Conservation (phyloP, 495 filamentous ascomycete genomes). For the Penicillium alfredii region DNA sequence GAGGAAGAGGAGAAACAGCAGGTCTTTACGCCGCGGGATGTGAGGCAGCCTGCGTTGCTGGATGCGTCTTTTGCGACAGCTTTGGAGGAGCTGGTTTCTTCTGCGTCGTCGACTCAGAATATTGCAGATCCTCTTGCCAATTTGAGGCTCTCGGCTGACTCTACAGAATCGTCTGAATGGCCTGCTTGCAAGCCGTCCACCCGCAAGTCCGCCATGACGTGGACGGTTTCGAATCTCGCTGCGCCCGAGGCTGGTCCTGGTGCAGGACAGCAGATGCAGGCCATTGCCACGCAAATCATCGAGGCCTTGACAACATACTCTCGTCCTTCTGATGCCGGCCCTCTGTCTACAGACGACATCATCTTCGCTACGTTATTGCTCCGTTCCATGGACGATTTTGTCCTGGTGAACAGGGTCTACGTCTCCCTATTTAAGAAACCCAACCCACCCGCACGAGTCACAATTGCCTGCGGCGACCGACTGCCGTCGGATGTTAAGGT, state of each 20-base stretch:
- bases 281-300: conserved; percentile 33
- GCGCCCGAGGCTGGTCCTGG: conserved; percentile 34
- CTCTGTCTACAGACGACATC: conserved; percentile 50
- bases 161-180: conserved; percentile 8
- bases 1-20: conserved; percentile 35
- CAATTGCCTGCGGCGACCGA: conserved; percentile 65
- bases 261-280: conserved; percentile 40
- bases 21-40: conserved; percentile 32
- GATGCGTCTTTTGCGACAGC: conserved; percentile 36
- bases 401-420: conserved; percentile 67
- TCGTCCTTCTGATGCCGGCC: conserved; percentile 5
- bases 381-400: conserved; percentile 72
- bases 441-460: conserved; percentile 80
- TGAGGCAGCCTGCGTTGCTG: conserved; percentile 40
- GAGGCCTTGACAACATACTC: conserved; percentile 20
- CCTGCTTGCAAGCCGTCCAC: conserved; percentile 10
- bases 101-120: not conserved
- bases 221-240: conserved; percentile 42
- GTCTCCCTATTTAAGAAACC: conserved; percentile 59
- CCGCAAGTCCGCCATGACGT: conserved; percentile 19
- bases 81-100: conserved; percentile 16
- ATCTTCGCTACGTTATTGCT: conserved; percentile 71
- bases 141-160: not conserved
- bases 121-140: too few relatives aligned
- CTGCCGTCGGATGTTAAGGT: conserved; percentile 55